phyloP scores from a whole-genome alignment of 1,139 yeast species.

The Geotrichum restrictum region DNA sequence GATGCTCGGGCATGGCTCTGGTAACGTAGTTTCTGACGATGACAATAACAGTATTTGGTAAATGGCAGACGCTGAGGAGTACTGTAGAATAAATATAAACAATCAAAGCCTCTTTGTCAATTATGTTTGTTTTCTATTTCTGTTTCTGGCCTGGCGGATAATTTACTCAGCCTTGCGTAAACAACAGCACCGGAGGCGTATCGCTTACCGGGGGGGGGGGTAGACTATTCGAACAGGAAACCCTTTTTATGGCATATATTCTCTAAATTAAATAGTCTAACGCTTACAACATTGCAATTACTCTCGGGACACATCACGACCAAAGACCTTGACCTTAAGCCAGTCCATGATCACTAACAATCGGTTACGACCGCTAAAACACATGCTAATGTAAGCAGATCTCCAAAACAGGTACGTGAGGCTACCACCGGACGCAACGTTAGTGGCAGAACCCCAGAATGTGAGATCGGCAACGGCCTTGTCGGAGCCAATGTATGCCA shows the following conservation, averaged over 20 bases:
- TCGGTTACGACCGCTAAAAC: conserved; percentile 83
- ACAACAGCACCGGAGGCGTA: no score
- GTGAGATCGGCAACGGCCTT: conserved; percentile 90
- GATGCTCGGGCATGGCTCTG: no score
- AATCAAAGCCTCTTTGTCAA: neutral
- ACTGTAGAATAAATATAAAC: neutral
- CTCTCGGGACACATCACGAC: conserved; percentile 66
- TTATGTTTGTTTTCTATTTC: neutral
- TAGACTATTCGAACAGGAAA: neutral
- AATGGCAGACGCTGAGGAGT: neutral
- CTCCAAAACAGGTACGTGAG: conserved; percentile 92
- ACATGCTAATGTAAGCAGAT: conserved; percentile 88
- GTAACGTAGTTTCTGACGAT: no score
- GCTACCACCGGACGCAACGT: conserved; percentile 79
- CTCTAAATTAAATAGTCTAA: no score
- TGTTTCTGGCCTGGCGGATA: neutral
- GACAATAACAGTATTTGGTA: neutral
- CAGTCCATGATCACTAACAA: conserved; percentile 81
- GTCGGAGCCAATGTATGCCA: conserved; percentile 76
- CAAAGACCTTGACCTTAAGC: conserved; percentile 80
- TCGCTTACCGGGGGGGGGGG: no score
- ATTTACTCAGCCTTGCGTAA: no score
- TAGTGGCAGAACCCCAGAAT: conserved; percentile 68
- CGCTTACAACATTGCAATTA: conserved; percentile 25
- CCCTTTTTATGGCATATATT: no score